Evolutionary conservation across 768 basidiomycete genomes (phyloP).

Genomic region (Sporobolomyces phaffii): DNA sequence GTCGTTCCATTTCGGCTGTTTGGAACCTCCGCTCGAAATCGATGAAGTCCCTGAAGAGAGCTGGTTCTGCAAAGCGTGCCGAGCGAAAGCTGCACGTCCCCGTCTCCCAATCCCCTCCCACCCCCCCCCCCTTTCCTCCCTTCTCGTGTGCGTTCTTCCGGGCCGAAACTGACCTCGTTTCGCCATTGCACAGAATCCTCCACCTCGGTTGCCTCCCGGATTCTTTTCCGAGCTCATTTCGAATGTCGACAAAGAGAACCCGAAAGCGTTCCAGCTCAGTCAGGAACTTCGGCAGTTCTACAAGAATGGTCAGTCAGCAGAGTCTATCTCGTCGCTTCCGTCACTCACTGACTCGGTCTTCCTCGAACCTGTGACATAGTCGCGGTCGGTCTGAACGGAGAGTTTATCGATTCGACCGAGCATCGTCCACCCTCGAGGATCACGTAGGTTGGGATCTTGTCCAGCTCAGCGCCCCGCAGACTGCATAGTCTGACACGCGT

Average conservation of each 20-base stretch:
- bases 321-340: not conserved
- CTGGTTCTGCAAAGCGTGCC: constrained; percentile 57
- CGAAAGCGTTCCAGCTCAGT: constrained; percentile 39
- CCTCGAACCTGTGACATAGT: constrained; percentile 60
- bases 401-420: constrained; percentile 61
- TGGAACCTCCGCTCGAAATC: constrained; percentile 88
- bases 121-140: no score
- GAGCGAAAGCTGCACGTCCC: constrained; percentile 49
- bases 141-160: not conserved
- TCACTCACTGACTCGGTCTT: no score
- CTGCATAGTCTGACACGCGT: not conserved
- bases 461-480: no score
- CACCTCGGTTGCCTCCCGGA: constrained; percentile 11
- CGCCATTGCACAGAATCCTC: constrained; percentile 31
- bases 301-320: constrained; percentile 38
- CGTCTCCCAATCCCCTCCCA: no score
- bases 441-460: constrained; percentile 28
- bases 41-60: constrained; percentile 70
- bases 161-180: no score
- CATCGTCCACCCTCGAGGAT: constrained; percentile 39
- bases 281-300: constrained; percentile 35
- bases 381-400: constrained; percentile 66
- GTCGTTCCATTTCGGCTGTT: constrained; percentile 92
- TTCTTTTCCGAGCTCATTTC: constrained; percentile 37
- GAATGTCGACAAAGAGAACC: constrained; percentile 38